A percentile compares a stretch with the other conserved stretches of the same genome.
phyloP scores from a whole-genome alignment of 352 stramenopile genomes.

The Pythium inflatum region DNA sequence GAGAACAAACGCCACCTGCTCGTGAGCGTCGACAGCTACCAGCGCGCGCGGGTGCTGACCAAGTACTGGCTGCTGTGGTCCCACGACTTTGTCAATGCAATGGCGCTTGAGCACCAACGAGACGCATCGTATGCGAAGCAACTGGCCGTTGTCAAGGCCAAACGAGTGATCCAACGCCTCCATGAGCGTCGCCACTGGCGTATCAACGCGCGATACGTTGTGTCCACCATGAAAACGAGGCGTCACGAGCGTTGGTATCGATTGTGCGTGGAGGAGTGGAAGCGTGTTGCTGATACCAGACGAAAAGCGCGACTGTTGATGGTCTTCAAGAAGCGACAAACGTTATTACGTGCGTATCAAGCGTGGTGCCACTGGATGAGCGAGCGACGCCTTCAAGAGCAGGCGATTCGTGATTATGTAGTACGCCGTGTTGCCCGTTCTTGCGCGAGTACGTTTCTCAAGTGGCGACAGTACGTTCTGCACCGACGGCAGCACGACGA shows the following conservation, averaged over 20 bases:
- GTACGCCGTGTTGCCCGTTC: too few species aligned
- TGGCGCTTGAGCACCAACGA: neutral
- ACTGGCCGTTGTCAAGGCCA: neutral
- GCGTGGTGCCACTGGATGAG: neutral
- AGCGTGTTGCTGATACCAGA: neutral
- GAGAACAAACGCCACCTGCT: constrained; percentile 48
- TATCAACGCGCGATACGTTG: neutral
- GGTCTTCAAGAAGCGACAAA: constrained; percentile 22
- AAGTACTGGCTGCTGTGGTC: constrained; percentile 68
- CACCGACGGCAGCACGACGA: constrained; percentile 2
- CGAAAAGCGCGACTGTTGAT: constrained; percentile 6
- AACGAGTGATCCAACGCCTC: neutral
- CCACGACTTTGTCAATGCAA: constrained; percentile 44
- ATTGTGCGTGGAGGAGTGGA: constrained; percentile 1
- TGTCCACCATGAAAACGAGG: neutral
- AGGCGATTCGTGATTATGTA: neutral
- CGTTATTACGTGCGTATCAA: neutral
- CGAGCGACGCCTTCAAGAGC: neutral
- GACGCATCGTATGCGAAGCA: neutral
- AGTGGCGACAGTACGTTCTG: constrained; percentile 2
- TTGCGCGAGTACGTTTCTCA: too few species aligned
- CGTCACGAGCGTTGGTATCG: neutral
- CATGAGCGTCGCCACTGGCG: neutral
- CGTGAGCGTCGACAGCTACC: constrained; percentile 50
- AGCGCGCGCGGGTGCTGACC: constrained; percentile 54